phyloP scores from a whole-genome alignment of 2,329 filamentous ascomycete genomes.

The Penicillium fuscoglaucum region DNA sequence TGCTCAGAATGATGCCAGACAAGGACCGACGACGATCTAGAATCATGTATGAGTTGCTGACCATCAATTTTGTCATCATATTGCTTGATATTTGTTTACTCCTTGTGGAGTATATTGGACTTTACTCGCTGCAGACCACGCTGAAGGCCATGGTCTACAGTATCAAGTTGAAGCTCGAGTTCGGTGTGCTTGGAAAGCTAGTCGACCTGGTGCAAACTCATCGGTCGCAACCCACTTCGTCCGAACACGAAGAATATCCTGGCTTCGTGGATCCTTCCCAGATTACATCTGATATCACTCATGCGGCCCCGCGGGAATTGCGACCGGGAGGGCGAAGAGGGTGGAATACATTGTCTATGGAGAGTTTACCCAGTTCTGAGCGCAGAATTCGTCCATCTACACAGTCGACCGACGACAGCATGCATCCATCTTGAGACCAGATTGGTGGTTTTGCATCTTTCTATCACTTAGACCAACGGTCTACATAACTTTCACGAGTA shows the following conservation, averaged over 20 bases:
- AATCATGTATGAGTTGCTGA: conserved; percentile 51
- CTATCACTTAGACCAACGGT: background rate
- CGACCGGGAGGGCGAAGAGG: conserved; percentile 16
- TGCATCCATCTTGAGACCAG: conserved; percentile 21
- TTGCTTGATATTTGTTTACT: conserved; percentile 48
- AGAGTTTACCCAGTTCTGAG: conserved; percentile 31
- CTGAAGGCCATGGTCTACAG: conserved; percentile 51
- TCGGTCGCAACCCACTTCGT: conserved; percentile 33
- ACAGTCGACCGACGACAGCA: conserved; percentile 13
- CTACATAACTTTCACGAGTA: background rate
- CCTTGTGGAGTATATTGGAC: conserved; percentile 45
- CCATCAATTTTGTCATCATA: conserved; percentile 52
- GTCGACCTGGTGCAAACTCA: conserved; percentile 41
- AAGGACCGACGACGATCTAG: conserved; percentile 39
- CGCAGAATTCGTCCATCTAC: conserved; percentile 24
- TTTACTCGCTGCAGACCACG: conserved; percentile 48
- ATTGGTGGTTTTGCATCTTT: background rate
- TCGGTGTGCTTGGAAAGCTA: conserved; percentile 48
- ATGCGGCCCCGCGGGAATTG: conserved; percentile 28
- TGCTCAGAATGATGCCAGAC: conserved; percentile 39
- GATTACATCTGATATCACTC: conserved; percentile 41
- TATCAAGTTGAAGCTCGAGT: conserved; percentile 52
- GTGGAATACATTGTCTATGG: conserved; percentile 32
- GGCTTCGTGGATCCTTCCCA: conserved; percentile 45
- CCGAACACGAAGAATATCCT: conserved; percentile 38